phyloP scores from a whole-genome alignment of 345 rosid genomes.

The Pseudoturritis turrita region DNA sequence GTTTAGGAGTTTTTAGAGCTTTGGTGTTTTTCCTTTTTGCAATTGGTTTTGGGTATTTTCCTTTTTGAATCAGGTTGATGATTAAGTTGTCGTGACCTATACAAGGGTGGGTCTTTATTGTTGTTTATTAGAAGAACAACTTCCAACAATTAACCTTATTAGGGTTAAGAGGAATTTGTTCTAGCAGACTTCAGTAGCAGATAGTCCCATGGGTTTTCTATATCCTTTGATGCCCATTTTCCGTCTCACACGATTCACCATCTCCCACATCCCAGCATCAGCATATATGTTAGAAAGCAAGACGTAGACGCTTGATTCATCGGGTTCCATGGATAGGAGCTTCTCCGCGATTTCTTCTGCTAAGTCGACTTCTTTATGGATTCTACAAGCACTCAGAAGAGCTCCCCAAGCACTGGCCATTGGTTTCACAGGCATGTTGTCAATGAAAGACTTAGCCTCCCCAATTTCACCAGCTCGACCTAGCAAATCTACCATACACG shows the following conservation, averaged over 20 bases:
- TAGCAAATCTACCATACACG: conserved; percentile 52
- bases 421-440: conserved; percentile 34
- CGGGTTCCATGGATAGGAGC: conserved; percentile 31
- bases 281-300: conserved; percentile 41
- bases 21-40: no score
- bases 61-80: no score
- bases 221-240: conserved; percentile 25
- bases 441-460: conserved; percentile 39
- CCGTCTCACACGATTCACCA: conserved; percentile 30
- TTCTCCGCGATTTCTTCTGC: conserved; percentile 48
- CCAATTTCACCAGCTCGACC: conserved; percentile 42
- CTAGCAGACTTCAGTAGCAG: conserved; percentile 22
- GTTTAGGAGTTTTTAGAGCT: no score
- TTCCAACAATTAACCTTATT: no score
- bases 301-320: conserved; percentile 30
- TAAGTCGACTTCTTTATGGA: conserved; percentile 44
- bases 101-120: no score
- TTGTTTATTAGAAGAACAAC: no score
- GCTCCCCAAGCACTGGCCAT: conserved; percentile 47
- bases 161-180: no score
- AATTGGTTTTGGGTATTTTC: no score
- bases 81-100: no score
- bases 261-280: conserved; percentile 37
- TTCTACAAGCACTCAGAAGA: conserved; percentile 45
- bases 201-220: conserved; percentile 22